These are phyloP conservation scores for Russula compacta DNA, from an alignment of 768 basidiomycete genomes.

Conservation along the genomic window DNA sequence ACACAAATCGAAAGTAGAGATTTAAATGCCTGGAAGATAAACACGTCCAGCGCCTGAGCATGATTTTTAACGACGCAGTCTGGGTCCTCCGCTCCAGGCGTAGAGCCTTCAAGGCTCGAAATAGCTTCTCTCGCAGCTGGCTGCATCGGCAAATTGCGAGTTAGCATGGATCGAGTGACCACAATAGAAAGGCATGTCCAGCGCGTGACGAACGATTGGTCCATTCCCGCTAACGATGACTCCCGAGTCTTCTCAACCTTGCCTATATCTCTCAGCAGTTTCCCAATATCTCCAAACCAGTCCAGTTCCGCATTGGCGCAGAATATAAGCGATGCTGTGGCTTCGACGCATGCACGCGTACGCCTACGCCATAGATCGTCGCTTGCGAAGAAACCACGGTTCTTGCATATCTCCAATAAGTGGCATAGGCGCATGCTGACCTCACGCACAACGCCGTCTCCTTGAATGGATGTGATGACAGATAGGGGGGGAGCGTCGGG, in stretches of 20 bases:
- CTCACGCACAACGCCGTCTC: too few species aligned
- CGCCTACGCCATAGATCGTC: too few species aligned
- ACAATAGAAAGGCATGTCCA: not conserved
- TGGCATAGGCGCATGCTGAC: too few species aligned
- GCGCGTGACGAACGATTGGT: not conserved
- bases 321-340: not conserved
- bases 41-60: not conserved
- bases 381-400: too few species aligned
- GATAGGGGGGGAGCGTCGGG: too few species aligned
- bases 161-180: not conserved
- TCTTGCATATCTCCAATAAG: not conserved
- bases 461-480: too few species aligned
- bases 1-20: too few species aligned
- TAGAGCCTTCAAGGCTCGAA: not conserved
- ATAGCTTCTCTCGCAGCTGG: not conserved
- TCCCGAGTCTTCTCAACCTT: not conserved
- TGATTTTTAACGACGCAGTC: too few species aligned
- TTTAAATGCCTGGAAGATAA: too few species aligned
- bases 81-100: too few species aligned
- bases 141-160: not conserved
- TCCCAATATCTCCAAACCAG: conserved; percentile 5
- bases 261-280: conserved; percentile 4
- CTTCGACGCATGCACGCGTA: not conserved
- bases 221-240: not conserved
- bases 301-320: not conserved